Evolutionary conservation across 2,329 filamentous ascomycete species (phyloP).

Genomic region (Penicillium sp.): DNA sequence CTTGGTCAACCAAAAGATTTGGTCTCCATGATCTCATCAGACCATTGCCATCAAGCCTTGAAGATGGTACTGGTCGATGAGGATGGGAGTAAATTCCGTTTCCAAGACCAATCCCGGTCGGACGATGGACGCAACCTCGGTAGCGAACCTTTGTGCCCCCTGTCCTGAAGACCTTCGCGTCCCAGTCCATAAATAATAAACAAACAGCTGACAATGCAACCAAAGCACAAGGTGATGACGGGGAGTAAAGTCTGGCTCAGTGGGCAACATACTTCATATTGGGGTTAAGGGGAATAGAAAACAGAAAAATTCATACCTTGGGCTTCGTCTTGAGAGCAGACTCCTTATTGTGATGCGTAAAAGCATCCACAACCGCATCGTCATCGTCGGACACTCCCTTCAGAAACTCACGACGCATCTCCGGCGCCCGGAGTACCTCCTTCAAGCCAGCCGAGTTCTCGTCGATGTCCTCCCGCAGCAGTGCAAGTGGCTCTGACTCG

Average conservation of each 20-base stretch:
- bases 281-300: not conserved
- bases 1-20: not conserved
- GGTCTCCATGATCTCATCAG: not conserved
- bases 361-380: constrained; percentile 64
- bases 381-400: constrained; percentile 54
- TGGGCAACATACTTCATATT: not conserved
- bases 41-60: not conserved
- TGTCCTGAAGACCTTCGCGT: not conserved
- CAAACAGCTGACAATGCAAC: not conserved
- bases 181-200: constrained; percentile 1
- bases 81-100: not conserved
- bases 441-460: constrained; percentile 68
- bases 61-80: not conserved
- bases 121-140: not conserved
- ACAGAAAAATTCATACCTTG: constrained; percentile 57
- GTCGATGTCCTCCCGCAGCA: constrained; percentile 72
- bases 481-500: constrained; percentile 62
- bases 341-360: constrained; percentile 66
- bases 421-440: constrained; percentile 58
- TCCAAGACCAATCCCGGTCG: constrained; percentile 3
- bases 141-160: not conserved
- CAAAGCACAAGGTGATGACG: not conserved
- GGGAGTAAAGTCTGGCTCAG: not conserved
- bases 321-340: constrained; percentile 81
- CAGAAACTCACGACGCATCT: constrained; percentile 65